A percentile compares a stretch with the other conserved stretches of the same genome.
Conservation (phyloP, 495 filamentous ascomycete genomes). For the Penicillium dipodomyicola region DNA sequence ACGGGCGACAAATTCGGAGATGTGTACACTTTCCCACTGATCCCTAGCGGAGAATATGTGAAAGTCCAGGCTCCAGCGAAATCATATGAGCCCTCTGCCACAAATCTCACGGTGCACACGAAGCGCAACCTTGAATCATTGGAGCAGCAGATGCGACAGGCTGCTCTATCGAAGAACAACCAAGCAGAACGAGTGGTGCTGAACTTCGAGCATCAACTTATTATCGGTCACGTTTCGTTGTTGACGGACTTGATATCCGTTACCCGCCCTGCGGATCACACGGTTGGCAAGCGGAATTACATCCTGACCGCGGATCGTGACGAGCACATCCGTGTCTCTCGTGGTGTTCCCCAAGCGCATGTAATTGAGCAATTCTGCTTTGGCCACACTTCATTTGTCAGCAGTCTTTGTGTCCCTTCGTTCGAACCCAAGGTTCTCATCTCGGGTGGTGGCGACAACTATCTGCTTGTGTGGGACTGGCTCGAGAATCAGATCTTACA, state of each 20-base stretch:
- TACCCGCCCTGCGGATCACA: conserved; percentile 26
- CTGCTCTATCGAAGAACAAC: conserved; percentile 28
- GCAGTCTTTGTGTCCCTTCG: conserved; percentile 62
- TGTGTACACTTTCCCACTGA: conserved; percentile 82
- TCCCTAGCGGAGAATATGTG: conserved; percentile 45
- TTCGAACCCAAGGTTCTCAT: conserved; percentile 59
- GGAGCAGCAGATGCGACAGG: conserved; percentile 62
- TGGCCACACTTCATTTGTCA: conserved; percentile 81
- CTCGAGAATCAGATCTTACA: conserved; percentile 48
- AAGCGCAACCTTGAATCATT: conserved; percentile 72
- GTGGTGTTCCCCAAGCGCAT: conserved; percentile 77
- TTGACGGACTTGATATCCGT: conserved; percentile 69
- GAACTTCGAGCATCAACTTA: conserved; percentile 65
- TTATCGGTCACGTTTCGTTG: conserved; percentile 93
- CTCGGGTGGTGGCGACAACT: conserved; percentile 82
- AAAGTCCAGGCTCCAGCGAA: conserved; percentile 25
- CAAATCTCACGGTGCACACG: conserved; percentile 77
- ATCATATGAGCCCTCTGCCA: conserved; percentile 58
- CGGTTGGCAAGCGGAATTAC: conserved; percentile 52
- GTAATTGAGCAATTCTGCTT: conserved; percentile 87
- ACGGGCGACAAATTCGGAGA: conserved; percentile 94
- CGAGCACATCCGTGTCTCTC: conserved; percentile 92
- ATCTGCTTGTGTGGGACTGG: conserved; percentile 85
- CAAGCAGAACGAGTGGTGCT: conserved; percentile 42
- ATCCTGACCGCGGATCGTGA: conserved; percentile 90